A percentile compares a stretch with the other conserved stretches of the same genome.
phyloP scores from a whole-genome alignment of 1,284 basidiomycete species.

The Earliella scabrosa region DNA sequence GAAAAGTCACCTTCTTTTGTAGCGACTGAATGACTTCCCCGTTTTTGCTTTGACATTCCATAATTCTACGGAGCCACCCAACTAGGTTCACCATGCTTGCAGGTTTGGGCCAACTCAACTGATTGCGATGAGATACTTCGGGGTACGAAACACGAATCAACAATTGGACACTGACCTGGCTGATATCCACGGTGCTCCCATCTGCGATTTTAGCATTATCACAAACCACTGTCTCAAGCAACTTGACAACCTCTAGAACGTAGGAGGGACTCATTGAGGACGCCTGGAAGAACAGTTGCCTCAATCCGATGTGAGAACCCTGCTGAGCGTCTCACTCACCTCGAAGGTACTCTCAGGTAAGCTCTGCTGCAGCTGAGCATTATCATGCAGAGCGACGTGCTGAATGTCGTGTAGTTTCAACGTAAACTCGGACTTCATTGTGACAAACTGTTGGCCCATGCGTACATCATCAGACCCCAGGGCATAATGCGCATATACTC shows the following conservation, averaged over 20 bases:
- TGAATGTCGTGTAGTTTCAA: constrained; percentile 2
- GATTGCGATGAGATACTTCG: neutral
- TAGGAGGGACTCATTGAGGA: constrained; percentile 5
- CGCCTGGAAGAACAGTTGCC: neutral
- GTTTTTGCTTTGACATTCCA: neutral
- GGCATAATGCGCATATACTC: neutral
- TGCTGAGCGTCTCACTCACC: neutral
- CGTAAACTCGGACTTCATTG: constrained; percentile 8
- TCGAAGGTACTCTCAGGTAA: neutral
- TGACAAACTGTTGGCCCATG: constrained; percentile 1
- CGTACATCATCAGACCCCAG: neutral
- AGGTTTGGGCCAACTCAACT: constrained; percentile 7
- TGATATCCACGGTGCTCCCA: neutral
- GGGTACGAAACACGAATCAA: neutral
- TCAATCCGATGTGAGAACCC: neutral
- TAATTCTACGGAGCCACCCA: neutral
- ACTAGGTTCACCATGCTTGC: neutral
- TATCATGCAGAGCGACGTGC: constrained; percentile 7
- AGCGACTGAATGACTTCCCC: neutral
- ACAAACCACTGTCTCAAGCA: constrained; percentile 1
- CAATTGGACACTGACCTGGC: neutral
- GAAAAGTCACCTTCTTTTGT: neutral
- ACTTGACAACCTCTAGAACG: neutral
- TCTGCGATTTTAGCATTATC: constrained; percentile 2
- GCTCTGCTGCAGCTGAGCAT: constrained; percentile 2